Conservation (phyloP, 495 filamentous ascomycete species). For the Podospora pseudocomata region DNA sequence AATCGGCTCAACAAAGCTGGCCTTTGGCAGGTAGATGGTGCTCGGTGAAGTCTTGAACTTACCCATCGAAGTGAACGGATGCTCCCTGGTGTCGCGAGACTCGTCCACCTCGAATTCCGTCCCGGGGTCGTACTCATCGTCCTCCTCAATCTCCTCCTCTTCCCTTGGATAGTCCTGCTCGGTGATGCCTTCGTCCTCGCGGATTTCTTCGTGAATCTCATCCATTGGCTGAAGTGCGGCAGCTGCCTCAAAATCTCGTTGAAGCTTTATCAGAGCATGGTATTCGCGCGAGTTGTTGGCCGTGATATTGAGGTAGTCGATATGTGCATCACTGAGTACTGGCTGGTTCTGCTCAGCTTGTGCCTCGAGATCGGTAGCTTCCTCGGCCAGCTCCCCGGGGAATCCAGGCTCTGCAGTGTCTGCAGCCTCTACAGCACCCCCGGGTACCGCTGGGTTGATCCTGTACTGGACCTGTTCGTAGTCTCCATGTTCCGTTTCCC, state of each 20-base stretch:
- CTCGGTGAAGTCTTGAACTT: slow-evolving; percentile 63
- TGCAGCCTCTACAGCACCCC: slow-evolving; percentile 12
- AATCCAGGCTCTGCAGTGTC: not conserved
- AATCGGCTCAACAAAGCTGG: slow-evolving; percentile 64
- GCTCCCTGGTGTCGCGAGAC: slow-evolving; percentile 41
- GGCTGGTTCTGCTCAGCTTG: not conserved
- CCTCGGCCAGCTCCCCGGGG: slow-evolving; percentile 15
- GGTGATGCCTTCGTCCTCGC: slow-evolving; percentile 39
- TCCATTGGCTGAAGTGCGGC: slow-evolving; percentile 31
- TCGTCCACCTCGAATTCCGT: slow-evolving; percentile 28
- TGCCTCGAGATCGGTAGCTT: slow-evolving; percentile 2
- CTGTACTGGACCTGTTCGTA: slow-evolving; percentile 58
- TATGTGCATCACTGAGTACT: slow-evolving; percentile 17
- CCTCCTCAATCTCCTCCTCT: slow-evolving; percentile 27
- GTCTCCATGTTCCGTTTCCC: slow-evolving; percentile 56
- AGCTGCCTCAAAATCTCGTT: slow-evolving; percentile 52
- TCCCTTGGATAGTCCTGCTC: not conserved
- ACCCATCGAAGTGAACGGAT: slow-evolving; percentile 62
- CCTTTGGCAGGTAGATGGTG: slow-evolving; percentile 67
- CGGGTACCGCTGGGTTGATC: slow-evolving; percentile 11
- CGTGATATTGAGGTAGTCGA: slow-evolving; percentile 41
- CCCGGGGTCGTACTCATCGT: slow-evolving; percentile 40
- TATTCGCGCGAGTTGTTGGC: slow-evolving; percentile 51
- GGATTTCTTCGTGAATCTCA: slow-evolving; percentile 39
- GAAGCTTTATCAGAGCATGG: slow-evolving; percentile 46